Evolutionary conservation across 148 eudicot species (phyloP).

Genomic region (Vaccinium darrowii): DNA sequence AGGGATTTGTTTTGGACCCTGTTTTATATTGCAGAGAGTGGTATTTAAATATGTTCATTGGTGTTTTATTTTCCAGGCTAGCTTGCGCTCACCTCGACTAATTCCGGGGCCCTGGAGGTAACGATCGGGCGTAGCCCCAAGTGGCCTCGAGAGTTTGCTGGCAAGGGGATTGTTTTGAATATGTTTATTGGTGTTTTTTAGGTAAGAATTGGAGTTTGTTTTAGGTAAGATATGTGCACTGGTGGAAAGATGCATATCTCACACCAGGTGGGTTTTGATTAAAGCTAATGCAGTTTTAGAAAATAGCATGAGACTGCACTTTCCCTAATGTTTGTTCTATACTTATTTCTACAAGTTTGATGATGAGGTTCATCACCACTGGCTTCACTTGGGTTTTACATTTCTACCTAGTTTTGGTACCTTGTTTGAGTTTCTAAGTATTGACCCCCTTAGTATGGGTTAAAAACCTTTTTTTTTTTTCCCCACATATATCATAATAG

Average conservation of each 20-base stretch:
- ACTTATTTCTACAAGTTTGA: not conserved
- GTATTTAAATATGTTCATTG: not conserved
- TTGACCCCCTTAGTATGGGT: not conserved
- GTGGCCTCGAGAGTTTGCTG: too few species aligned
- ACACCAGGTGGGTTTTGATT: not conserved
- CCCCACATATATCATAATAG: not conserved
- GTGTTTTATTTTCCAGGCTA: not conserved
- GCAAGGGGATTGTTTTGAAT: not conserved
- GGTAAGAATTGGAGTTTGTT: not conserved
- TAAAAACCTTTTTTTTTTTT: not conserved
- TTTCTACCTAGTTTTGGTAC: not conserved
- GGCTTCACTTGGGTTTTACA: not conserved
- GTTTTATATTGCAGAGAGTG: not conserved
- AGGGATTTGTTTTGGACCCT: not conserved
- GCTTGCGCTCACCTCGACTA: too few species aligned
- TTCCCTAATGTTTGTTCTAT: not conserved
- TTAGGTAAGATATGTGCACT: not conserved
- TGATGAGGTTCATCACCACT: not conserved
- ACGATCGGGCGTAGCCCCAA: too few species aligned
- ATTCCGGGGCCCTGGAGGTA: too few species aligned
- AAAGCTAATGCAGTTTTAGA: not conserved
- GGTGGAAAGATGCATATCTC: too few species aligned
- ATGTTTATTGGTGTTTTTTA: not conserved
- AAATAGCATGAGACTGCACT: not conserved
- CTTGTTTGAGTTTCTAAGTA: not conserved